A percentile compares a stretch with the other conserved stretches of the same genome.
phyloP scores from a whole-genome alignment of 2,329 filamentous ascomycete species.

The Ophiostoma piceae region DNA sequence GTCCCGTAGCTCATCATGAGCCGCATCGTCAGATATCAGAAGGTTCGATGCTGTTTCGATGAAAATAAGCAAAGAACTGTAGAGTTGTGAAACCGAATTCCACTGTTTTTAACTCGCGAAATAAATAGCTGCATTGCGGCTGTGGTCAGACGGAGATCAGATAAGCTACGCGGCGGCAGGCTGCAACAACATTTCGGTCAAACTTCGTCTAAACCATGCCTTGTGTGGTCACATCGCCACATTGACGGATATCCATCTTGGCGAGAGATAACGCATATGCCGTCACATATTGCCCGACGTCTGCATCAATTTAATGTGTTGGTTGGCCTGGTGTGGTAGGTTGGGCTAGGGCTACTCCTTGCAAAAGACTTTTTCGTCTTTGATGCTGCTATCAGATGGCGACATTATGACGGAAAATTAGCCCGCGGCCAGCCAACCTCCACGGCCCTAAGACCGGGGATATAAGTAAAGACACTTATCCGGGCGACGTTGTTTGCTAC shows the following conservation, averaged over 20 bases:
- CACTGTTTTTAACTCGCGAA: too few relatives aligned
- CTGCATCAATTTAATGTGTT: not conserved
- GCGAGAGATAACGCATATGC: not conserved
- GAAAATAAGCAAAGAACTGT: too few relatives aligned
- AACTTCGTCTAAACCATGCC: too few relatives aligned
- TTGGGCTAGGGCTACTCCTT: not conserved
- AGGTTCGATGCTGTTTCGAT: too few relatives aligned
- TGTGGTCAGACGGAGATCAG: too few relatives aligned
- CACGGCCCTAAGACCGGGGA: not conserved
- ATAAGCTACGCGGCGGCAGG: too few relatives aligned
- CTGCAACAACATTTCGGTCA: too few relatives aligned
- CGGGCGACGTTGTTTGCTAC: not conserved
- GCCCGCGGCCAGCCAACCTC: slow-evolving; percentile 10
- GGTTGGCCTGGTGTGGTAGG: not conserved
- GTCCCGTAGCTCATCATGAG: too few relatives aligned
- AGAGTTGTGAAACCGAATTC: too few relatives aligned
- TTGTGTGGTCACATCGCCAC: not conserved
- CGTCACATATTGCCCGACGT: not conserved
- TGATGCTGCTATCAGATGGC: not conserved
- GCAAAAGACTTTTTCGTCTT: not conserved
- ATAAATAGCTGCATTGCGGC: too few relatives aligned
- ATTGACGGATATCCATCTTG: not conserved
- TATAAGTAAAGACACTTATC: not conserved
- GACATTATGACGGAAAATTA: not conserved
- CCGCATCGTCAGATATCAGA: too few relatives aligned